These are phyloP conservation scores for Nigrograna mackinnonii DNA, from an alignment of 2,329 filamentous ascomycete species.

Conservation along the genomic window DNA sequence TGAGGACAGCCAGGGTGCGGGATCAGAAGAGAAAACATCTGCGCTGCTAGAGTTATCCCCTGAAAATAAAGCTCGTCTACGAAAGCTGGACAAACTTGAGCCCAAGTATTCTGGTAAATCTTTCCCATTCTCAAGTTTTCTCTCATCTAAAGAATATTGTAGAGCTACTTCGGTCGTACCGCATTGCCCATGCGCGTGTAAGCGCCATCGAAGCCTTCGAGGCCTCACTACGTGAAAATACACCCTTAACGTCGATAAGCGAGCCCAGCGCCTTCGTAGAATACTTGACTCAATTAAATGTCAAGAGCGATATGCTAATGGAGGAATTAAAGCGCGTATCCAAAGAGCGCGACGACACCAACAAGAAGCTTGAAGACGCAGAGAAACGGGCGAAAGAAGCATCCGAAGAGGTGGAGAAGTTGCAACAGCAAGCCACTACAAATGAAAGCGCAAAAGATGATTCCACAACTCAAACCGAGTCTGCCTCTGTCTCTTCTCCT, in stretches of 20 bases:
- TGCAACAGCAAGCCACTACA: slow-evolving; percentile 44
- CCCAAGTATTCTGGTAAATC: slow-evolving; percentile 76
- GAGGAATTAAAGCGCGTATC: slow-evolving; percentile 89
- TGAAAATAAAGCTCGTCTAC: slow-evolving; percentile 75
- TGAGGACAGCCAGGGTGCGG: slow-evolving; percentile 28
- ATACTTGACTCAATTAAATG: slow-evolving; percentile 83
- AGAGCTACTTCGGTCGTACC: slow-evolving; percentile 91
- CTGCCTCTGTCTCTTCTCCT: slow-evolving; percentile 24
- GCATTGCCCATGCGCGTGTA: slow-evolving; percentile 84
- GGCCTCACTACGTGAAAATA: slow-evolving; percentile 86
- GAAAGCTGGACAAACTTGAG: slow-evolving; percentile 89
- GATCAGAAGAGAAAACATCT: slow-evolving; percentile 24
- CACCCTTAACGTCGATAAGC: slow-evolving; percentile 83
- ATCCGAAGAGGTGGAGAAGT: slow-evolving; percentile 64
- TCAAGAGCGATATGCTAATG: slow-evolving; percentile 90
- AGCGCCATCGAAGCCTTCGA: slow-evolving; percentile 93
- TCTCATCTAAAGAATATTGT: slow-evolving; percentile 17
- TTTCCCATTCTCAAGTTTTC: neutral
- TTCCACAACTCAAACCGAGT: slow-evolving; percentile 26
- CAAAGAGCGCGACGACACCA: slow-evolving; percentile 77
- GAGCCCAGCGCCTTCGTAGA: slow-evolving; percentile 85
- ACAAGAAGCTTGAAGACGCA: slow-evolving; percentile 73
- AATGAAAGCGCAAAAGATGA: slow-evolving; percentile 26
- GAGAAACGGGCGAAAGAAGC: slow-evolving; percentile 66
- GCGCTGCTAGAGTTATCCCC: slow-evolving; percentile 65